phyloP scores from a whole-genome alignment of 2,329 filamentous ascomycete genomes.

The Fusarium virguliforme region DNA sequence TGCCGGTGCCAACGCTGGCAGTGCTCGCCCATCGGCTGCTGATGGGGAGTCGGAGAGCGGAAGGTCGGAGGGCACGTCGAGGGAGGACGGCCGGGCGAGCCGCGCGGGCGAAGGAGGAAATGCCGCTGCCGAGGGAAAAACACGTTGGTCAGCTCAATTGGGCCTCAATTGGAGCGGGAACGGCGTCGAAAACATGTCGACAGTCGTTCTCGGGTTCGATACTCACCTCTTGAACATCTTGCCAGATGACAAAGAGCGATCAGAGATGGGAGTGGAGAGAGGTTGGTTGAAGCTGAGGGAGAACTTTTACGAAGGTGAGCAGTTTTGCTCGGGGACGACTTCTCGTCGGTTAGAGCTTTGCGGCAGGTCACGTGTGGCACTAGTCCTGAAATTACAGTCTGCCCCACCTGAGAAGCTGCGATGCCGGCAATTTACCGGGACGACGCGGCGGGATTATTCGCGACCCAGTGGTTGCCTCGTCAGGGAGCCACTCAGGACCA shows the following conservation, averaged over 20 bases:
- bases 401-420: slow-evolving; percentile 46
- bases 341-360: slow-evolving; percentile 63
- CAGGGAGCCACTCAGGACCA: slow-evolving; percentile 28
- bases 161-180: slow-evolving; percentile 62
- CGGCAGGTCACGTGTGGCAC: slow-evolving; percentile 57
- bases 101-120: slow-evolving; percentile 76
- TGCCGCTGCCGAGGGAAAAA: slow-evolving; percentile 69
- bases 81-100: slow-evolving; percentile 73
- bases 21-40: slow-evolving; percentile 74
- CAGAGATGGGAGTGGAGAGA: slow-evolving; percentile 72
- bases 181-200: slow-evolving; percentile 46
- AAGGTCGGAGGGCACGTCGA: slow-evolving; percentile 72
- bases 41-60: slow-evolving; percentile 69
- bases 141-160: slow-evolving; percentile 62
- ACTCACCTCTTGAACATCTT: slow-evolving; percentile 90
- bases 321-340: slow-evolving; percentile 64
- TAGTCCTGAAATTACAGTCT: slow-evolving; percentile 51
- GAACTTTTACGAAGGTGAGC: slow-evolving; percentile 66
- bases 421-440: slow-evolving; percentile 55
- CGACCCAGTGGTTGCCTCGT: slow-evolving; percentile 40
- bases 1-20: slow-evolving; percentile 72
- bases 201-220: slow-evolving; percentile 52
- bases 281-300: slow-evolving; percentile 66
- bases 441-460: slow-evolving; percentile 50
- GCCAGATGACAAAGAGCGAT: slow-evolving; percentile 78